Percentiles rank a stretch among this genome's conserved stretches.
Conservation (phyloP, 2,329 filamentous ascomycete species). For the Aphanocladium album region DNA sequence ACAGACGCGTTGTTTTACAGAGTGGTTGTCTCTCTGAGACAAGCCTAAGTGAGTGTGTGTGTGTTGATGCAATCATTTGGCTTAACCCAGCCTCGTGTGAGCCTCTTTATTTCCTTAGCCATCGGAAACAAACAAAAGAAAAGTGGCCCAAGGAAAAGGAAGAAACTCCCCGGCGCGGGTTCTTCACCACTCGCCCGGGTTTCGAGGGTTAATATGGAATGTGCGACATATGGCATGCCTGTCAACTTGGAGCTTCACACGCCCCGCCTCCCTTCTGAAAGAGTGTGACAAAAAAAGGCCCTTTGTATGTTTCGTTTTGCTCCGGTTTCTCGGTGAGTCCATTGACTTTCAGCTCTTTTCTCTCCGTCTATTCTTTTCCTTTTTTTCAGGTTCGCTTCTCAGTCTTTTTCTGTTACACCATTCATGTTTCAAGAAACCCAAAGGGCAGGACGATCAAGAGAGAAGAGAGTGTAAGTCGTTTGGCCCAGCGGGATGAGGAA, state of each 20-base stretch:
- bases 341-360: background rate
- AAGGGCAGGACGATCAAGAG: no score
- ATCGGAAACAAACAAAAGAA: background rate
- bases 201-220: background rate
- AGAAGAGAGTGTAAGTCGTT: background rate
- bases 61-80: background rate
- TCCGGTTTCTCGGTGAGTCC: background rate
- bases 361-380: background rate
- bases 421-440: background rate
- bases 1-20: background rate
- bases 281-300: background rate
- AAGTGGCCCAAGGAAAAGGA: background rate
- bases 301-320: background rate
- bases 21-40: background rate
- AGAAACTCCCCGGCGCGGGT: background rate
- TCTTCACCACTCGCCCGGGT: background rate
- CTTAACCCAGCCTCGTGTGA: background rate
- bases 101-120: background rate
- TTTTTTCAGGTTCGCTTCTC: background rate
- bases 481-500: background rate
- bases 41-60: background rate
- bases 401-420: background rate
- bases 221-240: conserved; percentile 3
- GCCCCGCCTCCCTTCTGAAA: background rate
- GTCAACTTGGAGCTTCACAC: background rate